Percentiles rank a stretch among this genome's conserved stretches.
Conservation (phyloP, 2,329 filamentous ascomycete species). For the Xylaria sp. region DNA sequence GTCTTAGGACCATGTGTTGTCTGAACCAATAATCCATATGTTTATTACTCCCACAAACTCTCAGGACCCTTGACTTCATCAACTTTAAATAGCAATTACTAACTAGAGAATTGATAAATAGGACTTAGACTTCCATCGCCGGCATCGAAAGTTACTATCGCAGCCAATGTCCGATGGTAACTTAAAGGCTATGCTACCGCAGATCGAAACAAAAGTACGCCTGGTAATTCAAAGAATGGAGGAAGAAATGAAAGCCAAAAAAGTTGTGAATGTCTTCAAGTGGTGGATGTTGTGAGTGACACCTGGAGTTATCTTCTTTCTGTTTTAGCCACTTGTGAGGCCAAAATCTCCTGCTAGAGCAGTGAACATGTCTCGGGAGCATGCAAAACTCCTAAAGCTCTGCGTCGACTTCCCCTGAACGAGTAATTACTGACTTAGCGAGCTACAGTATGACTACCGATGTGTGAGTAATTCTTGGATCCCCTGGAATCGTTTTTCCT, state of each 20-base stretch:
- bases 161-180: neutral
- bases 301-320: too few species aligned
- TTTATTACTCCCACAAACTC: neutral
- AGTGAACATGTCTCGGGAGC: too few species aligned
- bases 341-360: too few species aligned
- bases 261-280: conserved; percentile 58
- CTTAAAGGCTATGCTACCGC: neutral
- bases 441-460: too few species aligned
- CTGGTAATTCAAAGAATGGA: neutral
- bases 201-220: neutral
- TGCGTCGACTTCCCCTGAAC: too few species aligned
- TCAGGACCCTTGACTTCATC: neutral
- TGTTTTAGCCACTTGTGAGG: too few species aligned
- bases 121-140: neutral
- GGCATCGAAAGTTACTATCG: neutral
- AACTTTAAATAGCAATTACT: neutral
- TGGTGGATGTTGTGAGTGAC: conserved; percentile 59
- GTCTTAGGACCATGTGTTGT: neutral
- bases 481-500: neutral
- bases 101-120: neutral
- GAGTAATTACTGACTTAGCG: too few species aligned
- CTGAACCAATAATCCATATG: neutral
- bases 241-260: conserved; percentile 37
- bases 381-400: too few species aligned
- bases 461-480: too few species aligned